Percentiles rank a stretch among this genome's conserved stretches.
These are phyloP conservation scores for Rutstroemia sp. DNA, from an alignment of 2,329 filamentous ascomycete genomes.

Conservation along the genomic window DNA sequence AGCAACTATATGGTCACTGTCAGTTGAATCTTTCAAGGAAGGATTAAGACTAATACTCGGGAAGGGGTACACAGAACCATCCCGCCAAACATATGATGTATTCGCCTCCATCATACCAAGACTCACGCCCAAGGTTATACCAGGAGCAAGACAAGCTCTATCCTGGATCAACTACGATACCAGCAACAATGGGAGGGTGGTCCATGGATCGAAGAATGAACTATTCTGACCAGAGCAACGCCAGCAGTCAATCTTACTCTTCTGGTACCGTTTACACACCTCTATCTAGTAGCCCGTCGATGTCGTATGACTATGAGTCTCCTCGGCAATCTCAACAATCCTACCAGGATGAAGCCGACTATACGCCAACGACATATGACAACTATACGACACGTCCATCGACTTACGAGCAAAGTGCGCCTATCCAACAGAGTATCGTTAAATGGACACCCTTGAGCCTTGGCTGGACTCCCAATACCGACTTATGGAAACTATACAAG, in stretches of 20 bases:
- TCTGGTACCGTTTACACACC: not conserved
- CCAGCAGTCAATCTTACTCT: constrained; percentile 6
- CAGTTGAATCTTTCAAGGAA: not conserved
- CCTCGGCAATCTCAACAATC: not conserved
- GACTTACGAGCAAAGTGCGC: not conserved
- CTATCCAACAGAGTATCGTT: not conserved
- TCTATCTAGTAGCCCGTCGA: not conserved
- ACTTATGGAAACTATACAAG: constrained; percentile 15
- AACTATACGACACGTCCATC: not conserved
- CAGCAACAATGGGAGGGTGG: not conserved
- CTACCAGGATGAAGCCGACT: not conserved
- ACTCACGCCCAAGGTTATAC: not conserved
- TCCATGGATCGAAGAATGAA: constrained; percentile 4
- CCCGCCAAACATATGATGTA: not conserved
- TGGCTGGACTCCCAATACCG: constrained; percentile 11
- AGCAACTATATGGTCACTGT: not conserved
- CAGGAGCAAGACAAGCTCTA: not conserved
- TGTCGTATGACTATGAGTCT: not conserved
- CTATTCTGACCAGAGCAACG: constrained; percentile 6
- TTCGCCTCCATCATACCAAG: not conserved
- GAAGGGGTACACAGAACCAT: constrained; percentile 5
- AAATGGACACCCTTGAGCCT: constrained; percentile 14
- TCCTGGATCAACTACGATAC: not conserved
- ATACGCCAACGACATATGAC: not conserved
- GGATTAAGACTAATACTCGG: constrained; percentile 5